Conservation (phyloP, 495 filamentous ascomycete genomes). For the Penicillium bovifimosum region DNA sequence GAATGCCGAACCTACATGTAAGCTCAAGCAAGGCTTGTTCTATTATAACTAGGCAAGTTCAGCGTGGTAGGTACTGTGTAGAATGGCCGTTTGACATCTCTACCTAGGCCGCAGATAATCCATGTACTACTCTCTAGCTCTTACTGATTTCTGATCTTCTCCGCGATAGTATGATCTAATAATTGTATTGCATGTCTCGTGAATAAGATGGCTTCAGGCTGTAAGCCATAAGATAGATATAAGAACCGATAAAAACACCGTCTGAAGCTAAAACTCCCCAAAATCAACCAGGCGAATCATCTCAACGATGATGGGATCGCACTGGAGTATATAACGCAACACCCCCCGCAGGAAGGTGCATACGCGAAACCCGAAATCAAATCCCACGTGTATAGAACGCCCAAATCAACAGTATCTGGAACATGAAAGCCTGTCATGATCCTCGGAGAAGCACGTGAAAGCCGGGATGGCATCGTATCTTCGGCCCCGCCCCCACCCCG, state of each 20-base stretch:
- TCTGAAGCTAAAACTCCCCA: neutral
- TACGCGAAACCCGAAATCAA: neutral
- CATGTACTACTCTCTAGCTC: neutral
- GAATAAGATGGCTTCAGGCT: neutral
- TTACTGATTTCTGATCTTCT: neutral
- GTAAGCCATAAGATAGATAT: neutral
- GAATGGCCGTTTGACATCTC: no score
- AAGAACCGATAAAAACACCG: constrained; percentile 1
- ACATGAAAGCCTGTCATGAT: constrained; percentile 14
- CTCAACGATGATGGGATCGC: neutral
- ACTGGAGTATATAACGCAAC: neutral
- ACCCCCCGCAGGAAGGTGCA: neutral
- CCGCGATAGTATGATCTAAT: neutral
- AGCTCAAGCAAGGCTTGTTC: no score
- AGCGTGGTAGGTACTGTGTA: no score
- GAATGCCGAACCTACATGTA: no score
- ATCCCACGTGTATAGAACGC: neutral
- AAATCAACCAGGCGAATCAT: neutral
- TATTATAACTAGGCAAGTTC: no score
- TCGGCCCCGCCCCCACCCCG: constrained; percentile 1
- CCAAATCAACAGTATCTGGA: neutral
- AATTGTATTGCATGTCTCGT: constrained; percentile 4
- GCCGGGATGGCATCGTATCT: neutral
- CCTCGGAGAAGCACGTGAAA: neutral
- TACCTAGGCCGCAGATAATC: no score